Evolutionary conservation across 2,329 filamentous ascomycete species (phyloP), one percentile per base, ranked within the genome.

Genomic region (Monilinia vaccinii-corymbosi): DNA sequence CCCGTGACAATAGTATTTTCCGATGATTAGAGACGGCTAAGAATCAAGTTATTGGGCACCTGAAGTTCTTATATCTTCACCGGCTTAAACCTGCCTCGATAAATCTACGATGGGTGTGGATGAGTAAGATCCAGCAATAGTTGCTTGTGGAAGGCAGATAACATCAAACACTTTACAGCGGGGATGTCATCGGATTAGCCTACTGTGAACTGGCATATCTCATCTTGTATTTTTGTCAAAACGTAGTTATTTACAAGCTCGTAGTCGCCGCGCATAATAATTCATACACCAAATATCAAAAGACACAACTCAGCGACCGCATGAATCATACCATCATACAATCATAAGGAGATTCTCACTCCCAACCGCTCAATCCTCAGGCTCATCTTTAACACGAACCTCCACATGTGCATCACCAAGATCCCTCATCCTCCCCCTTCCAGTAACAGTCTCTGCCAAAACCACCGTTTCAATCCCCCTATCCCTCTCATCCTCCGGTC

Each of bases 381-480:
- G 67, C 47, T 73, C 71, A 32, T 68, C 62, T 53, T 73, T 73
- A 28, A 73, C 63, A 18, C 48, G 44, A 21, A 69, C 62, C 42
- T 68, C 62, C n/a, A 49, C 57, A 46, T 66, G 62, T 10, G 57
- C 65, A 51, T 64, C 63, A 13, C 66, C 60, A 55, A 60, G 63
- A 28, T 70, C 68, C 46, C 69, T 64, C 32, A 68, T 62, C 9
- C 70, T 71, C 53, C 70, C 49, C 18, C 63, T 65, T 32, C 64
- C 66, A 44, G 64, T 63, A 38, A 69, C 62, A 44, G 69, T 65
- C 21, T 66, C 56, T 0, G 93, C 91, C 55, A 84, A 72, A 8
- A 94, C 79, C 1, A 97, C 83, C 4, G 92, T 97, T 76, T 97
- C 92, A 44, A 93, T 82, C 0, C 90, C 89, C 0, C 79, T 81